These are phyloP conservation scores for Intubia oerlemansii DNA, from an alignment of 2,329 filamentous ascomycete genomes.

Conservation along the genomic window DNA sequence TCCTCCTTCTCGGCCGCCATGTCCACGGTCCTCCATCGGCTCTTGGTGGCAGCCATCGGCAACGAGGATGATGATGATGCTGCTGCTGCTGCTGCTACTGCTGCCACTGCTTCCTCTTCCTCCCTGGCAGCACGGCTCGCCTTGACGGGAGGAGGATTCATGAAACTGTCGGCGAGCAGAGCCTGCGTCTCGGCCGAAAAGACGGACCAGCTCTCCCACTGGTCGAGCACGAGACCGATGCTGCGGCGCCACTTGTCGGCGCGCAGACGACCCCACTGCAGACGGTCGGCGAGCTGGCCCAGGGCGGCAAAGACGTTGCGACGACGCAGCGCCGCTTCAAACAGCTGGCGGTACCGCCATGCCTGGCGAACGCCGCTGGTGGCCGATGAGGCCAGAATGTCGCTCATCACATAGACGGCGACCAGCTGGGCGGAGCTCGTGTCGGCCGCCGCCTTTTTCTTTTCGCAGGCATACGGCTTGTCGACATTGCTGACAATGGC, in stretches of 20 bases:
- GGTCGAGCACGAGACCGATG: slow-evolving; percentile 41
- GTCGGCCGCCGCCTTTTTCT: slow-evolving; percentile 27
- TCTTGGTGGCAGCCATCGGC: slow-evolving; percentile 19
- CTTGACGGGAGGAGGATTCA: too few relatives aligned
- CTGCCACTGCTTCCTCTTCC: not conserved
- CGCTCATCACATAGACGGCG: slow-evolving; percentile 55
- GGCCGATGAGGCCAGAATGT: slow-evolving; percentile 59
- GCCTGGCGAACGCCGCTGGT: slow-evolving; percentile 62
- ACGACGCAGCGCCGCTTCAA: slow-evolving; percentile 49
- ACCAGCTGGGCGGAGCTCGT: slow-evolving; percentile 55
- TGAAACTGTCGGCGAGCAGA: slow-evolving; percentile 44
- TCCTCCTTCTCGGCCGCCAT: slow-evolving; percentile 6
- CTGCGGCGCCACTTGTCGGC: slow-evolving; percentile 73
- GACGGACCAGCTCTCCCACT: slow-evolving; percentile 53
- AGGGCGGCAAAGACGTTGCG: slow-evolving; percentile 55
- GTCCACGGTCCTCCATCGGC: slow-evolving; percentile 30
- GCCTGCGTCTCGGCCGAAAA: slow-evolving; percentile 59
- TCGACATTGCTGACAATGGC: slow-evolving; percentile 68
- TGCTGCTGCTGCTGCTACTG: slow-evolving; percentile 10
- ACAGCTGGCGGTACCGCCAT: slow-evolving; percentile 68
- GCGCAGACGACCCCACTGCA: slow-evolving; percentile 61
- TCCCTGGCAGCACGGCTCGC: not conserved
- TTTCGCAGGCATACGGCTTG: slow-evolving; percentile 50
- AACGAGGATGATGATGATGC: too few relatives aligned
- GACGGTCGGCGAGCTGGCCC: slow-evolving; percentile 48